Base-by-base conservation (phyloP, 805 yeast species). In the Candida vaughaniae region DNA sequence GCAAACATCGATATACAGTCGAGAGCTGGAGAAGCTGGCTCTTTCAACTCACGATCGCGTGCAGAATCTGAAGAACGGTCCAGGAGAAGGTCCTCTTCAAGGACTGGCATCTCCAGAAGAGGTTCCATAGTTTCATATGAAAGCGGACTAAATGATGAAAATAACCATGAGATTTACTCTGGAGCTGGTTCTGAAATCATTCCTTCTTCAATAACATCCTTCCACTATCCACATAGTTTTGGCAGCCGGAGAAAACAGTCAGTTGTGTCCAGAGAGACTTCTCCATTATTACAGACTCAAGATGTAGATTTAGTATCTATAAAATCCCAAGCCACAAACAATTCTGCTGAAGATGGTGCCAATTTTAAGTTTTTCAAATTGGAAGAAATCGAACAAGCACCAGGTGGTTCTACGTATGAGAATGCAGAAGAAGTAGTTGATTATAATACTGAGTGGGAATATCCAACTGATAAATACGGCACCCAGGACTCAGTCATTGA, bases 321-420 rank as follows among this genome's bases (percentile, higher is more conserved):
- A 19, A 56, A 56, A 25, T 64, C 68, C 10, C 62, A 55, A 30
- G 53, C 47, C n/a, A 60, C 71, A 3, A 51, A 60, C 6, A 52
- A 49, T n/a, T 70, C 74, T 6, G 42, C 53, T 17, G 71, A 65
- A 31, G 56, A 64, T 6, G 56, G 52, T 25, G 52, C 55, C 10
- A 69, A 80, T 38, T 91, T 93, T 64, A 75, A 79, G 43, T 91
- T 90, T 56, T 91, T 91, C 60, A 79, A 91, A 8, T 70, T 83
- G 3, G 87, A 85, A 38, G 93, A 88, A 47, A 82, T 91, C 31
- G 90, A 84, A 51, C 69, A 74, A 34, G 97, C 98, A 0, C 93
- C 85, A 36, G 96, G 96, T 31, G 73, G 91, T 1, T 85, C 96
- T 2, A 82, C 91, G 2, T 55, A 82, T 47, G 85, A 80, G 43